Evolutionary conservation across 1,284 basidiomycete genomes (phyloP), one percentile per base, ranked within the genome.

Genomic region (Coniferiporia sulphurascens): DNA sequence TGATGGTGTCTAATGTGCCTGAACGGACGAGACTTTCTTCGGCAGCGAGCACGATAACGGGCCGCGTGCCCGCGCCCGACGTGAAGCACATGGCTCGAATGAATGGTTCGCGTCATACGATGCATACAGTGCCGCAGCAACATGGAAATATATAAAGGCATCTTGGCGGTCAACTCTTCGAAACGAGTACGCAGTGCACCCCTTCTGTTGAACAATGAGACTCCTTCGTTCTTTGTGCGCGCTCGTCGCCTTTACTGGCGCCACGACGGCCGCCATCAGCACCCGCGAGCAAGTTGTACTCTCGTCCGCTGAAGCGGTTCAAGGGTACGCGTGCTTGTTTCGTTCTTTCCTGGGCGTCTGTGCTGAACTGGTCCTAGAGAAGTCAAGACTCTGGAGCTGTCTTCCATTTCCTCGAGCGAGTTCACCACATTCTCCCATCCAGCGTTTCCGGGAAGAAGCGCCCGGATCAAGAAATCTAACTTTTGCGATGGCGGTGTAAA

Each of bases 401-500:
- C 49, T 9, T 19, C 48, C 12, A 13, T 57, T 3, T 41, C 48
- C 3, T 27, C 21, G 10, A 38, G 51, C 7, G 7, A n/a, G 8
- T 57, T 57, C 34, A 57, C 52, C 7, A 54, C 38, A 2, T 51
- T 60, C 48, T 61, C 60, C 7, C 60, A 61, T 34, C 60, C 60
- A 7, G 43, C 43, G 43, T 61, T 61, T 35, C 60, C 60, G 9
- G 56, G 60, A 34, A 46, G 52, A 27, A 53, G 51, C n/a, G 60
- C 60, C 4, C 55, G 60, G 4, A 61, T 61, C 50, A 61, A 61
- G 32, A 61, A 58, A 54, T 54, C 60, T 2, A 32, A 36, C 43
- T 61, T 61, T 46, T 61, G 60, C 17, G 60, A 61, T 32, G 60
- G 52, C 6, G 27, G 36, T 9, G 60, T 61, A 12, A 17, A 38